Percentiles rank a stretch among this genome's conserved stretches.
These are phyloP conservation scores for Ulota crispa DNA, from an alignment of 225 moss, liverwort and hornwort species.

Conservation along the genomic window DNA sequence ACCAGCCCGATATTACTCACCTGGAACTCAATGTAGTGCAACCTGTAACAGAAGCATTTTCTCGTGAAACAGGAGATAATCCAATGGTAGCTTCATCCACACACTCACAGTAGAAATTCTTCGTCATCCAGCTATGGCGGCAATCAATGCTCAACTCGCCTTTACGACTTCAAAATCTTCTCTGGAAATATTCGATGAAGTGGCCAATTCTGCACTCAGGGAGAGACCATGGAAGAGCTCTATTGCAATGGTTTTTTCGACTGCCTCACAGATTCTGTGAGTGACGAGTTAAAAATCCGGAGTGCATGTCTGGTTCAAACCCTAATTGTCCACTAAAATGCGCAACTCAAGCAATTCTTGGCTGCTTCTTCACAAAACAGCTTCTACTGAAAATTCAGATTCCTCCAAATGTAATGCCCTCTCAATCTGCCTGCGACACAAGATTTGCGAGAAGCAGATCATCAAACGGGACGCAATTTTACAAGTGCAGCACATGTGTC, in stretches of 20 bases:
- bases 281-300: background rate
- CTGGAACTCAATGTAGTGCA: background rate
- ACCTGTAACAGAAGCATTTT: conserved; percentile 10
- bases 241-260: background rate
- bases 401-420: background rate
- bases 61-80: background rate
- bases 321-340: background rate
- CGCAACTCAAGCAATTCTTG: background rate
- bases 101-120: background rate
- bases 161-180: background rate
- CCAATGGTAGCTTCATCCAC: background rate
- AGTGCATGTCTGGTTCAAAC: background rate
- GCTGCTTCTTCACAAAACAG: background rate
- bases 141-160: background rate
- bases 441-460: background rate
- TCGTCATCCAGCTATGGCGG: background rate
- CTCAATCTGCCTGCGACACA: conserved; percentile 4
- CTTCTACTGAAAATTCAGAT: background rate
- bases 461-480: background rate
- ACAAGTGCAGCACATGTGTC: background rate
- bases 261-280: background rate
- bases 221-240: background rate
- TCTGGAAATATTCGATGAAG: background rate
- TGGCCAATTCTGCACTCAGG: background rate
- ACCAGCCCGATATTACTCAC: background rate